Base-by-base conservation (phyloP, 2,329 filamentous ascomycete genomes). In the Alternaria arbusti region DNA sequence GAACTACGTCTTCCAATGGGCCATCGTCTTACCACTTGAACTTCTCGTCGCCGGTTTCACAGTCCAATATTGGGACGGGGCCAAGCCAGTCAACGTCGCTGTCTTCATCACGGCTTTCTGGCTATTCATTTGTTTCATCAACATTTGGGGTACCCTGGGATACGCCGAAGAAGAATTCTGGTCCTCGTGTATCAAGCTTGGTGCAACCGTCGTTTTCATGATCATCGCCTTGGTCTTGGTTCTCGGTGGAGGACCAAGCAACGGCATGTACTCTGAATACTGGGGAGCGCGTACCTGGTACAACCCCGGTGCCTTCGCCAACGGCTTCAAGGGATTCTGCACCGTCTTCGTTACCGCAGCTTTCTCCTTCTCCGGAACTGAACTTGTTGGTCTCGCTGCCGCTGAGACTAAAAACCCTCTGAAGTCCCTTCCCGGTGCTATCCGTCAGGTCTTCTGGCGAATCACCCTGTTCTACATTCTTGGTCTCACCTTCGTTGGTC, bases 311-410 rank as follows among this genome's bases (percentile, higher is more conserved):
- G 86, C 87, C 1, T 85, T 86, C 75, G 68, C 74, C 54, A 83
- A 89, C 72, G 88, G 88, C 6, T 90, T 90, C 82, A 86, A 88
- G 77, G 88, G 88, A 44, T 85, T 90, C 71, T 89, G 87, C 76
- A 83, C 84, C 62, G 87, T 89, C 47, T 89, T 90, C 70, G 87
- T 89, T 60, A 89, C 87, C 26, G 87, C 87, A 17, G 86, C 87
- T 3, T 90, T 90, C 69, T 83, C 87, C 51, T 90, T 89, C 75
- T 84, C 85, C 47, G 88, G 88, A 67, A 89, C 87, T 23, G 88
- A 90, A 76, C 79, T 90, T 40, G 86, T 88, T 46, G 88, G 87
- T 74, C 79, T 89, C 47, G 86, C 86, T 23, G 86, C 87, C 43
- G 87, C 87, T 22, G 87, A 89, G 75, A 86, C 86, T 10, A 80